Evolutionary conservation across 306 rosid species (phyloP).

Genomic region (Medicago arabica): DNA sequence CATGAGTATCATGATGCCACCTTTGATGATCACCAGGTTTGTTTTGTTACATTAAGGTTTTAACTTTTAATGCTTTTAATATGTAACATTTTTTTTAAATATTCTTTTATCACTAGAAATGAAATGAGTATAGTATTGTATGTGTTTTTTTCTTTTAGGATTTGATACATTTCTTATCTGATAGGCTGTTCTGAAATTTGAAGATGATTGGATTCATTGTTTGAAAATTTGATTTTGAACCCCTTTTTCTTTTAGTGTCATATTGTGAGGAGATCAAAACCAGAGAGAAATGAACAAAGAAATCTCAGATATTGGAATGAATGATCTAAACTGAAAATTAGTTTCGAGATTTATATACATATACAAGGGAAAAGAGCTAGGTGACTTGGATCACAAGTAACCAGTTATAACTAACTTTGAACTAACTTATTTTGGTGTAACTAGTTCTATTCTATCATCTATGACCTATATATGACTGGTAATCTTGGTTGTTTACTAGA

Average conservation of each 20-base stretch:
- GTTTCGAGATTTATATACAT: too few species aligned
- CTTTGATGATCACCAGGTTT: constrained; percentile 47
- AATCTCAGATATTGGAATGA: too few species aligned
- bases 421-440: too few species aligned
- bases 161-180: neutral
- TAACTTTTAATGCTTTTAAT: neutral
- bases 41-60: neutral
- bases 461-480: too few species aligned
- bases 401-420: too few species aligned
- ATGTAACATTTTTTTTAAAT: neutral
- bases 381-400: too few species aligned
- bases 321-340: too few species aligned
- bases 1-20: constrained; percentile 62
- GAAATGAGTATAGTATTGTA: neutral
- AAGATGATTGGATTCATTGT: constrained; percentile 26
- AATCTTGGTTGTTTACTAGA: too few species aligned
- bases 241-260: neutral
- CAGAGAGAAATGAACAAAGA: too few species aligned
- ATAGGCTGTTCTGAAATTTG: neutral
- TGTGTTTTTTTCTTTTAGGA: neutral
- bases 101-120: neutral
- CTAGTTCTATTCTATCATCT: too few species aligned
- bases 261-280: too few species aligned
- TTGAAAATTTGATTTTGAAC: neutral
- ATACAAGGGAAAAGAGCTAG: too few species aligned